These are phyloP conservation scores for Penicillium waksmanii DNA, from an alignment of 495 filamentous ascomycete species.

Conservation along the genomic window DNA sequence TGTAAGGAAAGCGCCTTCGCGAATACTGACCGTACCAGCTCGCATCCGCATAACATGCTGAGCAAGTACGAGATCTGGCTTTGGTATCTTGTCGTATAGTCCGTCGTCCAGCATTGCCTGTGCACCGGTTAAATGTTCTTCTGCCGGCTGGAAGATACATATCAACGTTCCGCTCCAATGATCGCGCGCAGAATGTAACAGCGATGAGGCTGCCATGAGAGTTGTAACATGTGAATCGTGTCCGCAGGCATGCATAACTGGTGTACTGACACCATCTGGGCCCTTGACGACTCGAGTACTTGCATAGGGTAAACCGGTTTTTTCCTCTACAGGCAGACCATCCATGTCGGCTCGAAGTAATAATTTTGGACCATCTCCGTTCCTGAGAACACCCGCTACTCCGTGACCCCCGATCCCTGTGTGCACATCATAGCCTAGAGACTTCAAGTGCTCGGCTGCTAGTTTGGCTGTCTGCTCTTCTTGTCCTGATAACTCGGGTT, in stretches of 20 bases:
- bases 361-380: slow-evolving; percentile 56
- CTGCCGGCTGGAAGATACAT: slow-evolving; percentile 63
- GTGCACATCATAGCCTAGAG: slow-evolving; percentile 48
- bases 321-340: slow-evolving; percentile 61
- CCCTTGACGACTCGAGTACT: slow-evolving; percentile 48
- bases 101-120: slow-evolving; percentile 65
- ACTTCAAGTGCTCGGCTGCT: slow-evolving; percentile 41
- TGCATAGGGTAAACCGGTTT: slow-evolving; percentile 58
- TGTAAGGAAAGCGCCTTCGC: slow-evolving; percentile 32
- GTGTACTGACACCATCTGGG: slow-evolving; percentile 46
- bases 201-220: slow-evolving; percentile 53
- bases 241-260: slow-evolving; percentile 71
- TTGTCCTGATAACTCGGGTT: slow-evolving; percentile 57
- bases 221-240: slow-evolving; percentile 65
- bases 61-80: slow-evolving; percentile 60
- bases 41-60: slow-evolving; percentile 59
- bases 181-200: slow-evolving; percentile 42
- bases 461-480: slow-evolving; percentile 49
- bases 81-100: slow-evolving; percentile 52
- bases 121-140: slow-evolving; percentile 60
- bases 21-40: slow-evolving; percentile 43
- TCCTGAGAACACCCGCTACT: slow-evolving; percentile 56
- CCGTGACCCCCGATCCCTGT: slow-evolving; percentile 60
- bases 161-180: slow-evolving; percentile 62
- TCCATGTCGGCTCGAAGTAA: slow-evolving; percentile 66